Conservation (phyloP, 257 asterid genomes). For the Penstemon newberryi region DNA sequence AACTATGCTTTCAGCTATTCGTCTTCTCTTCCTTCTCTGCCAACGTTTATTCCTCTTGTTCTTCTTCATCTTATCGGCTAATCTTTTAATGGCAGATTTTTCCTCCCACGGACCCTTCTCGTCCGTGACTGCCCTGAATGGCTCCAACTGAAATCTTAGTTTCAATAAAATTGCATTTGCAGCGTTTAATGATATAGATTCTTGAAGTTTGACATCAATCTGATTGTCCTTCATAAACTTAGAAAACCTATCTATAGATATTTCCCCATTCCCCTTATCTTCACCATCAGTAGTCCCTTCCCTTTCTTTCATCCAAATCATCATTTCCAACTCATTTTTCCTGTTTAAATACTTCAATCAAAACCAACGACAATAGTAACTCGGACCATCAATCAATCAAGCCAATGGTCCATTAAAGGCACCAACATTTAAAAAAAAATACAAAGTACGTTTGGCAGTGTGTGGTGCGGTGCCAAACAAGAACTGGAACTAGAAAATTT, state of each 20-base stretch:
- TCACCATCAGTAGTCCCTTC: slow-evolving; percentile 37
- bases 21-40: slow-evolving; percentile 79
- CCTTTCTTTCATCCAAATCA: slow-evolving; percentile 44
- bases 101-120: slow-evolving; percentile 86
- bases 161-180: slow-evolving; percentile 64
- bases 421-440: background rate
- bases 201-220: slow-evolving; percentile 48
- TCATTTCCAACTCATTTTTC: slow-evolving; percentile 57
- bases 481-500: background rate
- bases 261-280: slow-evolving; percentile 31
- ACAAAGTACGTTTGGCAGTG: background rate
- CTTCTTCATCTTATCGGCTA: slow-evolving; percentile 68
- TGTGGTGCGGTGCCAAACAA: background rate
- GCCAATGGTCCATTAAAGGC: background rate
- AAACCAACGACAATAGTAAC: slow-evolving; percentile 17
- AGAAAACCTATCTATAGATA: slow-evolving; percentile 38
- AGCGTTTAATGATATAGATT: slow-evolving; percentile 52
- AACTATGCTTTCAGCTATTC: slow-evolving; percentile 57
- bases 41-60: slow-evolving; percentile 80
- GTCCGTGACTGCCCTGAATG: slow-evolving; percentile 71
- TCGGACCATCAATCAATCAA: slow-evolving; percentile 7
- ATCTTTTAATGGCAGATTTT: slow-evolving; percentile 62
- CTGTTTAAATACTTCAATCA: slow-evolving; percentile 37
- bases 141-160: slow-evolving; percentile 75
- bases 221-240: slow-evolving; percentile 45